Evolutionary conservation across 257 asterid species (phyloP).

Genomic region (Jasminum sambac): DNA sequence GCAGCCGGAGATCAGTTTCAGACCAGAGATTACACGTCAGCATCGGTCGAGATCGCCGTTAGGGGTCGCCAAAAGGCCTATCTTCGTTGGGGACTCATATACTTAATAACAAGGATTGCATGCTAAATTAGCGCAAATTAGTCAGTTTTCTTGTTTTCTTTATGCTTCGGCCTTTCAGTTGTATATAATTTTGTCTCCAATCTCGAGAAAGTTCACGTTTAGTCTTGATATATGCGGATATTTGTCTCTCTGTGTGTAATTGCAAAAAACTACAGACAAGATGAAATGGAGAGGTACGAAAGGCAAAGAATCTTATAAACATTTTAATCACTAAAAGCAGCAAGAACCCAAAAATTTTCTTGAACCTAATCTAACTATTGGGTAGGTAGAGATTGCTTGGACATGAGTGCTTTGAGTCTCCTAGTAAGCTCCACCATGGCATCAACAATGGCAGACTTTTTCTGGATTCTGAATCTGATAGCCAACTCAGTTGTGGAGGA

Average conservation of each 20-base stretch:
- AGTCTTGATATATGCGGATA: background rate
- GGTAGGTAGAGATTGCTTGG: conserved; percentile 34
- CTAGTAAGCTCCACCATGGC: conserved; percentile 68
- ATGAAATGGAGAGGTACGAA: background rate
- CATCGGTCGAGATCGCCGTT: conserved; percentile 70
- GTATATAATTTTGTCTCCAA: conserved; percentile 25
- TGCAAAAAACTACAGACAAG: background rate
- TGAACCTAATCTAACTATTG: conserved; percentile 19
- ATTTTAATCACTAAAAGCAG: background rate
- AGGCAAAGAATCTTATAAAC: background rate
- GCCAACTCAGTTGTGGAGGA: conserved; percentile 65
- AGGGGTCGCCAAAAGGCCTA: conserved; percentile 56
- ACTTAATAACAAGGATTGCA: background rate
- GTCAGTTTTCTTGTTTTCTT: conserved; percentile 23
- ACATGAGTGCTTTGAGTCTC: conserved; percentile 50
- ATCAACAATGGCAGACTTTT: conserved; percentile 66
- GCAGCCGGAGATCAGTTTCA: conserved; percentile 42
- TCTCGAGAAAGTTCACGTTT: background rate
- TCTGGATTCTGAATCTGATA: conserved; percentile 63
- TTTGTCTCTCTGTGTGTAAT: background rate
- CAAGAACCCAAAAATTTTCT: background rate
- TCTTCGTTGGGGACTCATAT: conserved; percentile 50
- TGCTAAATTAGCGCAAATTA: background rate
- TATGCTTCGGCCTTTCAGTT: background rate
- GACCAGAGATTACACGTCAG: conserved; percentile 30